These are phyloP conservation scores for Botryotinia narcissicola DNA, from an alignment of 2,329 filamentous ascomycete species.

Conservation along the genomic window DNA sequence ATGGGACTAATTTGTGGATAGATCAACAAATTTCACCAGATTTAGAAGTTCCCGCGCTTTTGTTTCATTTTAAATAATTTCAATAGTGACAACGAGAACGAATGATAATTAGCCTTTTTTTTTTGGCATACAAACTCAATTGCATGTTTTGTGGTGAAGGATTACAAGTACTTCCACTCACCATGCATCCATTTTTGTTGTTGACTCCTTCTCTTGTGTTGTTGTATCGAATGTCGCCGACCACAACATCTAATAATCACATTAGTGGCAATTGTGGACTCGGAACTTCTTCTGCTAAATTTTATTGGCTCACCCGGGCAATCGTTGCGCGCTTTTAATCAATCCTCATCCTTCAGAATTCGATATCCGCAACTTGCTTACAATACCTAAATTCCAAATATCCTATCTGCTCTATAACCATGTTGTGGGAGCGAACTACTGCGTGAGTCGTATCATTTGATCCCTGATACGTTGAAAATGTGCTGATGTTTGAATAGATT, in stretches of 20 bases:
- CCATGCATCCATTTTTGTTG: background rate
- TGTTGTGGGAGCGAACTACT: slow-evolving; percentile 14
- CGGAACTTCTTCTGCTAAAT: background rate
- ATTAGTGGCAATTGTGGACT: background rate
- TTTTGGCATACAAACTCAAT: background rate
- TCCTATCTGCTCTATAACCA: background rate
- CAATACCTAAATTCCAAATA: background rate
- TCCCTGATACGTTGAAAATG: background rate
- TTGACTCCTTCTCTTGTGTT: background rate
- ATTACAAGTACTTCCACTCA: background rate
- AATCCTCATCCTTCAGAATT: slow-evolving; percentile 2
- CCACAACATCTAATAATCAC: background rate
- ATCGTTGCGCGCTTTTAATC: background rate
- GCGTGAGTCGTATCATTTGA: background rate
- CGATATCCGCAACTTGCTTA: background rate
- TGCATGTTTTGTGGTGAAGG: background rate
- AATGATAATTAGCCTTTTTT: background rate
- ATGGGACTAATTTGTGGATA: background rate
- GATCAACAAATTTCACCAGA: background rate
- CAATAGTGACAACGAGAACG: background rate
- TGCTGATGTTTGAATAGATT: background rate
- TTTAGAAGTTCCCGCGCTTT: background rate
- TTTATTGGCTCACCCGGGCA: background rate
- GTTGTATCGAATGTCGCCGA: background rate
- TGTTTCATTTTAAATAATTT: background rate